Evolutionary conservation across 257 asterid genomes (phyloP), one percentile per base, ranked within the genome.

Genomic region (Oldenlandia corymbosa): DNA sequence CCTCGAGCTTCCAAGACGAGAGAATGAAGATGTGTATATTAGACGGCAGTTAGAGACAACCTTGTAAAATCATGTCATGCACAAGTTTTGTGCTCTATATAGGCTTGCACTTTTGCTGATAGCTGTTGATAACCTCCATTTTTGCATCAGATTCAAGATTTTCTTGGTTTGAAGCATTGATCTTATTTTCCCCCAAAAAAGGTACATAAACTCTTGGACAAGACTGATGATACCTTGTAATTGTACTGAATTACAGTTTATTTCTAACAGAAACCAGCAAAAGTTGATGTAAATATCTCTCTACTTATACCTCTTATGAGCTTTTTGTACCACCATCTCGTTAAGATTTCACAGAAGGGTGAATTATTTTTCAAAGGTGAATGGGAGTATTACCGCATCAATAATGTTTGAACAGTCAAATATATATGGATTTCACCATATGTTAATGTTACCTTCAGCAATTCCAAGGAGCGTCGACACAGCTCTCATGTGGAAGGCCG

Each of bases 41-140:
- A 54, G 54, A 7, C 18, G n/a, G 8, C 39, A 65, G 50, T 8
- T 46, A 24, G 36, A 58, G 39, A 31, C 49, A 45, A 55, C 49
- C 49, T 58, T 67, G 50, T 46, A 47, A n/a, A n/a, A 20, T 24
- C 24, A 56, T 14, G 3, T 58, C 21, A 13, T 34, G 31, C 49
- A 20, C 27, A 48, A 17, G n/a, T 12, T 7, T 49, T 48, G 59
- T 31, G 36, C 2, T 31, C 46, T 8, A 32, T n/a, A n/a, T 24
- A 11, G 56, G 42, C 23, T 18, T 65, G 41, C 54, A 53, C 17
- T 65, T n/a, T 27, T n/a, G 21, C 45, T 13, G 7, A 54, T 46
- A 11, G 63, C 27, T 56, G 42, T 28, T 37, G 60, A 65, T 27
- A 28, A n/a, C 48, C 46, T 47, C 43, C 41, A 56, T 43, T 4